Evolutionary conservation across 2,329 filamentous ascomycete species (phyloP), one percentile per base, ranked within the genome.

Genomic region (Clonostachys rosea): DNA sequence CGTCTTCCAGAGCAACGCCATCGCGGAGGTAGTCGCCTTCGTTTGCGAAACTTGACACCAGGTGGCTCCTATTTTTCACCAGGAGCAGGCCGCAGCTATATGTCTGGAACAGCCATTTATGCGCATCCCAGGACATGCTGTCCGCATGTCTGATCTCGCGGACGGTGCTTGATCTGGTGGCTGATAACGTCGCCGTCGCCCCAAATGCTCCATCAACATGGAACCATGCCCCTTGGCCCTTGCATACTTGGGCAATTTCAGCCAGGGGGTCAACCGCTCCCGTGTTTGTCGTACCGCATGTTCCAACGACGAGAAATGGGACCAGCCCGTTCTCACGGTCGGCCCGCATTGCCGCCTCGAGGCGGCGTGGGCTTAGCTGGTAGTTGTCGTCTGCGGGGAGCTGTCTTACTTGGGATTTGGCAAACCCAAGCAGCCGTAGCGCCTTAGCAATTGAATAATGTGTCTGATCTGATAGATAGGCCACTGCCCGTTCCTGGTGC

Each of bases 81-180:
- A 59, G 13, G 3, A 59, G 14, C 2, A 59, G 41, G 0, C 57
- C 53, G 30, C 57, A 59, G 40, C 50, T 54, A 42, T 59, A 59
- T 1, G 53, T 57, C 24, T 59, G 57, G 13, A 59, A 59, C 0
- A 59, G 52, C 56, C 57, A 59, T n/a, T 59, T 59, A 43, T 59
- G 57, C 2, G 57, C 56, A 4, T 59, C 57, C 57, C 57, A 59
- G 2, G 57, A 57, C 39, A 59, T 40, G 20, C 57, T 59, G 34
- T 59, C 52, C 4, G 53, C 56, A 20, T 50, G 45, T 5, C 46
- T 46, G 17, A 59, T 49, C 1, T 43, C 55, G 3, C 34, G 34
- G 1, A 51, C 52, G 2, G 42, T 45, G 34, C 47, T 34, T 14
- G 48, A 46, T 2, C 54, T 44, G 1, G 52, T 47, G 2, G 48